Conservation (phyloP, 106 monocot species). For the Xerophyta viscosa region DNA sequence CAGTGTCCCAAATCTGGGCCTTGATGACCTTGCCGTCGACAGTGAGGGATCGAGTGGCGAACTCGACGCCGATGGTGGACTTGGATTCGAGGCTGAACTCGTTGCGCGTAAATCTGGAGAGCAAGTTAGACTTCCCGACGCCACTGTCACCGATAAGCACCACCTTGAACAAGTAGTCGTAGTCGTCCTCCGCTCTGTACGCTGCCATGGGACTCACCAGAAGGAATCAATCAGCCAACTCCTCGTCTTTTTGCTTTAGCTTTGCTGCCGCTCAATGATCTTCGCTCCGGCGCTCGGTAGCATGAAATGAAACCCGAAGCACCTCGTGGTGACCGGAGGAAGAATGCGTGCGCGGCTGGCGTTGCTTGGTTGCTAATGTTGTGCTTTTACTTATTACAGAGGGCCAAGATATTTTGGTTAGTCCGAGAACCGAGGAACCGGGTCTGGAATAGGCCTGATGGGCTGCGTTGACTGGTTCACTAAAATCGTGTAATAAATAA, state of each 20-base stretch:
- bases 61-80: slow-evolving; percentile 71
- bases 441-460: too few relatives aligned
- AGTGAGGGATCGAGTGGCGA: slow-evolving; percentile 44
- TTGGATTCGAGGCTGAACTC: slow-evolving; percentile 73
- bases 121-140: slow-evolving; percentile 56
- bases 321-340: too few relatives aligned
- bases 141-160: slow-evolving; percentile 65
- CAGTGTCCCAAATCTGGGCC: slow-evolving; percentile 63
- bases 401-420: too few relatives aligned
- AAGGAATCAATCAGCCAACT: neutral
- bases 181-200: slow-evolving; percentile 57
- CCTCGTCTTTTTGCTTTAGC: neutral
- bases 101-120: slow-evolving; percentile 58
- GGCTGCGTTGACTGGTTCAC: too few relatives aligned
- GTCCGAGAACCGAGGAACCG: too few relatives aligned
- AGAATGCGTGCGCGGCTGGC: too few relatives aligned
- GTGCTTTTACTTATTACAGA: too few relatives aligned
- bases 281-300: too few relatives aligned
- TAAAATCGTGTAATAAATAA: too few relatives aligned
- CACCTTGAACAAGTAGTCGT: slow-evolving; percentile 66
- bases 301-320: too few relatives aligned
- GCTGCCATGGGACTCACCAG: too few relatives aligned
- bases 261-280: neutral
- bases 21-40: slow-evolving; percentile 50
- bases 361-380: too few relatives aligned